Evolutionary conservation across 2,329 filamentous ascomycete species (phyloP).

Genomic region (Calonectria naviculata): DNA sequence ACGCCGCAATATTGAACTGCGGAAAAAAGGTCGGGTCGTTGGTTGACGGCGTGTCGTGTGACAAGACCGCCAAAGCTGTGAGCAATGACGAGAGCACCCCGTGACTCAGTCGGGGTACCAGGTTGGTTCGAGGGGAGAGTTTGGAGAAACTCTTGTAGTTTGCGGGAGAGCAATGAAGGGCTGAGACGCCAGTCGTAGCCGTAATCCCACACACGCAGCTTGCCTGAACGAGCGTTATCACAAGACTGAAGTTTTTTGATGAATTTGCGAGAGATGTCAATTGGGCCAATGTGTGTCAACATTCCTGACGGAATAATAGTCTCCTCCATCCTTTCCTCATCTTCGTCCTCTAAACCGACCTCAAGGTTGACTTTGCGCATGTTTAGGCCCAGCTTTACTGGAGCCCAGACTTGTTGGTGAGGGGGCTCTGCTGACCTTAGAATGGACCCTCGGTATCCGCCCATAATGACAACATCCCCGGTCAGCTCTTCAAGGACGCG

Average conservation of each 20-base stretch:
- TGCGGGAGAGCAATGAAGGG: constrained; percentile 78
- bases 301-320: constrained; percentile 88
- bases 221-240: constrained; percentile 77
- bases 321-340: constrained; percentile 85
- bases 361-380: constrained; percentile 92
- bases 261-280: constrained; percentile 87
- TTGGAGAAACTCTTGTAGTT: constrained; percentile 79
- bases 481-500: constrained; percentile 74
- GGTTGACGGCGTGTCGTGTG: constrained; percentile 87
- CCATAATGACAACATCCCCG: constrained; percentile 89
- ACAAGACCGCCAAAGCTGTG: constrained; percentile 91
- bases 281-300: constrained; percentile 90
- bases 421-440: constrained; percentile 84
- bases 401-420: constrained; percentile 92
- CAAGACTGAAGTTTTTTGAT: constrained; percentile 81
- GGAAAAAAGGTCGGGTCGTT: constrained; percentile 84
- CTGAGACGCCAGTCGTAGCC: constrained; percentile 96
- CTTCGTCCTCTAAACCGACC: constrained; percentile 82
- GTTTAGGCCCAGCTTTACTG: constrained; percentile 91
- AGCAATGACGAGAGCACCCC: constrained; percentile 84
- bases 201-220: constrained; percentile 86
- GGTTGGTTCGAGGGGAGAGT: constrained; percentile 79
- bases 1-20: constrained; percentile 89
- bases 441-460: constrained; percentile 92
- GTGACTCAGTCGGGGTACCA: constrained; percentile 59